A percentile compares a stretch with the other conserved stretches of the same genome.
phyloP scores from a whole-genome alignment of 139 green algal species.

The Parachlorella kessleri region DNA sequence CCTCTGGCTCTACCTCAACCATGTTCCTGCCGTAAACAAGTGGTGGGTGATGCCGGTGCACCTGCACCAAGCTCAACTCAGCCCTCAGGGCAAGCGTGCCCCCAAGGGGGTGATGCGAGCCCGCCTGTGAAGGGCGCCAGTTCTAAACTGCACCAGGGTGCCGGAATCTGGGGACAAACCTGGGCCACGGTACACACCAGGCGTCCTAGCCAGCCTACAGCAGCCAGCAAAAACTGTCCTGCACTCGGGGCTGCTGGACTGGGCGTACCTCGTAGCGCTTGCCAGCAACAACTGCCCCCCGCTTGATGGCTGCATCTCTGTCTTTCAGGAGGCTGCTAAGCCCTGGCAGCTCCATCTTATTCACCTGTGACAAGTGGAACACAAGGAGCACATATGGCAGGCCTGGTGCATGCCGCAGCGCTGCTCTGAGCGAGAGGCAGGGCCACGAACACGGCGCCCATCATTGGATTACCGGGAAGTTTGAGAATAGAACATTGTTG shows the following conservation, averaged over 20 bases:
- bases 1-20: slow-evolving; percentile 48
- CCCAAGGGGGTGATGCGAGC: not conserved
- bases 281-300: slow-evolving; percentile 33
- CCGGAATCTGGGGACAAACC: not conserved
- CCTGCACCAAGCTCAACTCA: slow-evolving; percentile 37
- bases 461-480: slow-evolving; percentile 10
- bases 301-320: slow-evolving; percentile 38
- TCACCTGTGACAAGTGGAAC: not conserved
- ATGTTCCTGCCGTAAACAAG: slow-evolving; percentile 75
- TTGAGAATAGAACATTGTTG: slow-evolving; percentile 6
- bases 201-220: not conserved
- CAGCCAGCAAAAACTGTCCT: not conserved
- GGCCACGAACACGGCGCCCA: not conserved
- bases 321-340: slow-evolving; percentile 19
- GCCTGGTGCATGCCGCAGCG: not conserved
- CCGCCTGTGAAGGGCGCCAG: not conserved
- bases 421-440: not conserved
- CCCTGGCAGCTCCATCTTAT: slow-evolving; percentile 12
- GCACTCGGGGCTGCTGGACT: no score
- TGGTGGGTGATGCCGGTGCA: slow-evolving; percentile 73
- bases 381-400: not conserved
- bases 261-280: slow-evolving; percentile 45
- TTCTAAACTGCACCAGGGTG: no score
- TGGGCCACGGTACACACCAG: not conserved
- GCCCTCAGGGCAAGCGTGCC: not conserved